phyloP scores from a whole-genome alignment of 371 early-diverging fungal species.

The Haplosporangium sp. region DNA sequence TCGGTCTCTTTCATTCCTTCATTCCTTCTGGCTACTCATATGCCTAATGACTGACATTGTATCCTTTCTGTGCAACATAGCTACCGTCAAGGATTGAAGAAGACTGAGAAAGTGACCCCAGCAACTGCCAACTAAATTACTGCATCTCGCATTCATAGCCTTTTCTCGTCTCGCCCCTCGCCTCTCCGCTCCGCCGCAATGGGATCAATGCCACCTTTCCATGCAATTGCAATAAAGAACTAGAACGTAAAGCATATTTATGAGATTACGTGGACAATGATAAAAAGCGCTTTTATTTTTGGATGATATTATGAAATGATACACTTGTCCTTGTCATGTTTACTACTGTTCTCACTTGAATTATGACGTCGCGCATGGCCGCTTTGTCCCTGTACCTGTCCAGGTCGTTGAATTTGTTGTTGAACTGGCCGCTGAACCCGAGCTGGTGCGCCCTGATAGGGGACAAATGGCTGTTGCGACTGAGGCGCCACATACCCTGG shows the following conservation, averaged over 20 bases:
- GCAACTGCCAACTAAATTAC: constrained; percentile 12
- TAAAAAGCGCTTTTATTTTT: not conserved
- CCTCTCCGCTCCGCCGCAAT: not conserved
- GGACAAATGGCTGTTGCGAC: not conserved
- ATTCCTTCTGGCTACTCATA: not conserved
- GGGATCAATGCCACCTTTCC: no score
- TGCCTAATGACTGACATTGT: not conserved
- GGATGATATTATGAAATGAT: constrained; percentile 18
- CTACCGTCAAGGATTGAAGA: constrained; percentile 40
- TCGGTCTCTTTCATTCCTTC: not conserved
- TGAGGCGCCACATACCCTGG: constrained; percentile 4
- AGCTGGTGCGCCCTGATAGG: not conserved
- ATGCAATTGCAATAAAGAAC: no score
- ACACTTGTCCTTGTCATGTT: constrained; percentile 36
- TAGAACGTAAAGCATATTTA: not conserved
- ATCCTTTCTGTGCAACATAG: constrained; percentile 3
- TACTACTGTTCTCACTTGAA: constrained; percentile 34
- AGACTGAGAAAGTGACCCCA: constrained; percentile 3
- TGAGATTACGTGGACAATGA: not conserved
- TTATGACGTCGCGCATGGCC: constrained; percentile 24
- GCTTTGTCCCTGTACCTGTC: constrained; percentile 8
- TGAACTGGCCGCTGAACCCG: constrained; percentile 1
- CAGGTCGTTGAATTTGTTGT: constrained; percentile 6
- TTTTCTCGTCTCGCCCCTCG: constrained; percentile 1
- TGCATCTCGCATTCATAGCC: not conserved